Base-by-base conservation (phyloP, 1,139 yeast genomes). In the Yamadazyma songkhlaensis region DNA sequence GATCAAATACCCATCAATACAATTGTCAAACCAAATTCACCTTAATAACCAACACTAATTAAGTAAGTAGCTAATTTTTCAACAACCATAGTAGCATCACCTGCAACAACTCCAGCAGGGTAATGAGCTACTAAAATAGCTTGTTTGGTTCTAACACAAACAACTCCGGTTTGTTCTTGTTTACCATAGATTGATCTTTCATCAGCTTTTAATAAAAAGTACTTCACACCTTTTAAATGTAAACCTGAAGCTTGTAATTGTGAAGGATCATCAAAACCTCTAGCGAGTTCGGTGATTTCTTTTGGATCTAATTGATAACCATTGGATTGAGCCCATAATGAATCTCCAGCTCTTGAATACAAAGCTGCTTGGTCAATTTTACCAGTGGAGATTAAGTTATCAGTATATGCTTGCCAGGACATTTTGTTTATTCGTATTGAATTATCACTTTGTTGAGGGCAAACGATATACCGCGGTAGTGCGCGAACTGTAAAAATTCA, bases 61-160 rank as follows among this genome's bases (percentile, higher is more conserved):
- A 92, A 77, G 60, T 92, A 90, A 60, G 90, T 97, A 32, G 96
- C 97, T 67, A 92, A 77, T 59, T 88, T 90, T 63, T 92, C 98
- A 40, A 90, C 96, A 47, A 89, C 84, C 53, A 85, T 79, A 45
- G 97, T 85, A 41, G 98, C 98, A 57, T 87, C 96, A 50, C 96
- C 96, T 24, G 97, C 89, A 59, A 83, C 94, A 36, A 87, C 82
- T 41, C 88, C 88, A 13, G 82, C 77, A 10, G 97, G 96, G 60
- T 92, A 94, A 64, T 92, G 97, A n/a, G 94, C 97, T 56, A 94
- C 67, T 57, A 92, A 68, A 42, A 92, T 81, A 30, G 97, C 89
- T 65, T 90, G 97, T 59, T 81, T 85, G 42, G 97, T 89, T 73
- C 96, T 84, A 37, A 92, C 97, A 47, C 90, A 85, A 49, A 92